Conservation (phyloP, 495 filamentous ascomycete species). For the Penicillium desertorum region DNA sequence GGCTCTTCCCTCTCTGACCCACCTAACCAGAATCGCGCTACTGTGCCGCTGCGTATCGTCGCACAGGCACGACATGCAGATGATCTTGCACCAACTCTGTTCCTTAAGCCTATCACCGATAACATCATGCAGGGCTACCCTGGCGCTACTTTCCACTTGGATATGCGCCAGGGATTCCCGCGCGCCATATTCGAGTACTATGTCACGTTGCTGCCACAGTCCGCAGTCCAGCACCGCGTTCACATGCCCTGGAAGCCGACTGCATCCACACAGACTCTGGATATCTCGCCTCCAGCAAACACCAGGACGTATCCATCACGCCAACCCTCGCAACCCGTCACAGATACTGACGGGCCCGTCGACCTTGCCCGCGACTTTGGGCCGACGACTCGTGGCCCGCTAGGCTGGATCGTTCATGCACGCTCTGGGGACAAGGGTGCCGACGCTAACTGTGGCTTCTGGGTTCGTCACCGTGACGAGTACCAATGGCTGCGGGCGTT, state of each 20-base stretch:
- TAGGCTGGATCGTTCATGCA: constrained; percentile 50
- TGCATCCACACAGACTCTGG: constrained; percentile 20
- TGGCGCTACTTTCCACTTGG: constrained; percentile 43
- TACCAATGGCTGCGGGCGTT: constrained; percentile 52
- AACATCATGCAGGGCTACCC: constrained; percentile 48
- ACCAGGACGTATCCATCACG: constrained; percentile 36
- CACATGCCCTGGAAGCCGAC: constrained; percentile 42
- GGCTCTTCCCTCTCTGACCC: constrained; percentile 34
- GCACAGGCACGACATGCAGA: constrained; percentile 39
- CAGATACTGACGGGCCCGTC: constrained; percentile 15
- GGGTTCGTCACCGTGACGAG: constrained; percentile 48
- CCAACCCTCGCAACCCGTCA: constrained; percentile 31
- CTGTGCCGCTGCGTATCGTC: constrained; percentile 40
- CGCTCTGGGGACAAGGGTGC: constrained; percentile 55
- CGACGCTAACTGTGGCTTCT: constrained; percentile 56
- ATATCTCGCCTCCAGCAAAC: constrained; percentile 35
- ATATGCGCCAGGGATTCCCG: constrained; percentile 40
- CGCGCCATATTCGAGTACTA: constrained; percentile 44
- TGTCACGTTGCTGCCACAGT: constrained; percentile 43
- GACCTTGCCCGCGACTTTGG: constrained; percentile 35
- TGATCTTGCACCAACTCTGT: constrained; percentile 32
- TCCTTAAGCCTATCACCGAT: constrained; percentile 40
- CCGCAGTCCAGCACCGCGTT: constrained; percentile 37
- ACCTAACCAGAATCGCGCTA: constrained; percentile 37
- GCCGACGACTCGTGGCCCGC: constrained; percentile 39